Evolutionary conservation across 2,329 filamentous ascomycete species (phyloP), one percentile per base, ranked within the genome.

Genomic region (Sporothrix mexicana): DNA sequence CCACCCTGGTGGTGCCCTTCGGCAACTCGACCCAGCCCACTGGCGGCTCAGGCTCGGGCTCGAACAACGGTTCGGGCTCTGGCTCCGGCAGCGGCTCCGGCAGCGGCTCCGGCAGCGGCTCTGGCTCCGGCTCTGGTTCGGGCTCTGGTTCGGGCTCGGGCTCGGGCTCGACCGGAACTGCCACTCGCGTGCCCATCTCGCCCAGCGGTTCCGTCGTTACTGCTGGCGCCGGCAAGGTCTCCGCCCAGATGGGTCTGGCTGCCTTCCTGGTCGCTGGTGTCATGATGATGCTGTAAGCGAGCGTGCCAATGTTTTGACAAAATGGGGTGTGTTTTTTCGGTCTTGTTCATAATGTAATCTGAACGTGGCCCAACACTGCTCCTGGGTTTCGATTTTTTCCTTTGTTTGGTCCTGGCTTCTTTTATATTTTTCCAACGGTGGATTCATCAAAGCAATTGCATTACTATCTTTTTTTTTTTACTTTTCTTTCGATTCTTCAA

Each of bases 271-370:
- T 57, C 47, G 73, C 69, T 10, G 75, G 51, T 23, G 68, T 72
- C 15, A 69, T 72, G 68, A 67, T 76, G 75, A 67, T 74, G 71
- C 41, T 75, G 69, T 74, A 71, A 71, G 64, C 36, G 25, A 20
- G 53, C 15, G n/a, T 12, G 36, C 8, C 6, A 20, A 8, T 15
- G 17, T 15, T 25, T 36, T n/a, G n/a, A n/a, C n/a, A n/a, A n/a
- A n/a, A n/a, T n/a, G n/a, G n/a, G 30, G 30, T 36, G 30, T 36
- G 30, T 36, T 36, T 6, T 36, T 36, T 36, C 30, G 7, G 30
- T 36, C 30, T 7, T 36, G 30, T 36, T 36, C 30, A 36, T 36
- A 36, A 36, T 36, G 30, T 36, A 36, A 36, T 36, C 30, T 36
- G 30, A 36, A 36, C 30, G 7, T 4, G 30, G 30, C 7, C 7